phyloP scores from a whole-genome alignment of 495 filamentous ascomycete genomes.

The Gamarada debralockiae region DNA sequence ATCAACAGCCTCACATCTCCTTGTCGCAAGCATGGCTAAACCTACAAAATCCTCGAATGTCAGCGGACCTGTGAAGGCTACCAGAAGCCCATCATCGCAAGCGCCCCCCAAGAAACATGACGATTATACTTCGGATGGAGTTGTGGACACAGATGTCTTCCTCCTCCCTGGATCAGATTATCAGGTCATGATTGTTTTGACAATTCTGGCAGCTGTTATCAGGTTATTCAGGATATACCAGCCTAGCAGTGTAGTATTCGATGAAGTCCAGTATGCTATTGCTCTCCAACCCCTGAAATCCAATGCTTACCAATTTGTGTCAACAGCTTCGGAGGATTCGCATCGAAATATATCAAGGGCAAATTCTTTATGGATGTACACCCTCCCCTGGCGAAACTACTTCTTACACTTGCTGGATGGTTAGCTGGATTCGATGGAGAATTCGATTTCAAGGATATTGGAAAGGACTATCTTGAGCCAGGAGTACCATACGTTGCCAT shows the following conservation, averaged over 20 bases:
- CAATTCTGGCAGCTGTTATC: constrained; percentile 71
- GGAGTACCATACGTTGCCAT: constrained; percentile 97
- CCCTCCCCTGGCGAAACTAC: constrained; percentile 92
- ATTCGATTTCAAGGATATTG: constrained; percentile 99
- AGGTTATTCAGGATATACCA: constrained; percentile 95
- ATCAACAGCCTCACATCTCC: constrained; percentile 10
- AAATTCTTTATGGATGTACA: constrained; percentile 99
- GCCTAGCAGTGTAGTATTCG: constrained; percentile 94
- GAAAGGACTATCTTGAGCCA: constrained; percentile 94
- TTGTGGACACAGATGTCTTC: constrained; percentile 68
- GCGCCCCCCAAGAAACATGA: constrained; percentile 14
- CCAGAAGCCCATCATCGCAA: background rate
- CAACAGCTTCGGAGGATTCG: constrained; percentile 90
- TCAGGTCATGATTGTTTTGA: constrained; percentile 66
- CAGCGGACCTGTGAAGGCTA: background rate
- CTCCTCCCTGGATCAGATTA: constrained; percentile 78
- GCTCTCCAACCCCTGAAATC: background rate
- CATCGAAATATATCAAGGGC: constrained; percentile 97
- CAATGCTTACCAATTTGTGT: constrained; percentile 17
- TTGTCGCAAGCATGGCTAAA: constrained; percentile 18
- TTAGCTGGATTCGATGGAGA: constrained; percentile 90
- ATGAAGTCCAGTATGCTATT: constrained; percentile 89
- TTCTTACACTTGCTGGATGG: constrained; percentile 94
- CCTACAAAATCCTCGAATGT: constrained; percentile 11
- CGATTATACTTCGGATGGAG: constrained; percentile 63